Evolutionary conservation across 495 filamentous ascomycete genomes (phyloP).

Genomic region (Neurospora terricola): DNA sequence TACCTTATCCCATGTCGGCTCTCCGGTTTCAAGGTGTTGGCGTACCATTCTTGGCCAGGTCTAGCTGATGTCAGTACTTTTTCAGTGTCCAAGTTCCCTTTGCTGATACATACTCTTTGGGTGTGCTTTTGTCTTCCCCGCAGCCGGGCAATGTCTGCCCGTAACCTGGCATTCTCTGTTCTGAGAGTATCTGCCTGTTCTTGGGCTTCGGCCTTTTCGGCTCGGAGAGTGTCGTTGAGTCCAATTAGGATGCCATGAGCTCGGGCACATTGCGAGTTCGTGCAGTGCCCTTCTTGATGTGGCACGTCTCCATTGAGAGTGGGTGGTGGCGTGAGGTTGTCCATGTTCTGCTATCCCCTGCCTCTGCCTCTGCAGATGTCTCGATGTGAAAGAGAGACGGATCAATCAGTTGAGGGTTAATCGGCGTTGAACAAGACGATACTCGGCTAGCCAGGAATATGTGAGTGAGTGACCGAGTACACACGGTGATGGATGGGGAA

Average conservation of each 20-base stretch:
- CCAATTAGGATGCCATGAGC: not conserved
- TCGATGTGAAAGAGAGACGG: not conserved
- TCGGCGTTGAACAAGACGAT: not conserved
- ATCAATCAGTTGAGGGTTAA: not conserved
- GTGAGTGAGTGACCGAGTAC: not conserved
- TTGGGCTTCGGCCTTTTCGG: not conserved
- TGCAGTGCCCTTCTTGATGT: not conserved
- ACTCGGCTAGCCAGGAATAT: not conserved
- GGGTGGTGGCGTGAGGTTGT: not conserved
- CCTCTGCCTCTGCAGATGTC: not conserved
- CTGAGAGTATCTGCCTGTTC: not conserved
- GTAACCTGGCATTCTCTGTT: not conserved
- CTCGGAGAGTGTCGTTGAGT: not conserved
- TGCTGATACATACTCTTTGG: not conserved
- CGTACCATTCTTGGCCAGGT: slow-evolving; percentile 8
- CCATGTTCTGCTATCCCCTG: not conserved
- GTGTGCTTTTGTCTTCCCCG: not conserved
- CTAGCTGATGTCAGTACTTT: not conserved
- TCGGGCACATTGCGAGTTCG: not conserved
- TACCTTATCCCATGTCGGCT: not conserved
- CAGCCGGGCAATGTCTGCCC: not conserved
- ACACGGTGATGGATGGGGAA: not conserved
- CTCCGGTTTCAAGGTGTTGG: not conserved
- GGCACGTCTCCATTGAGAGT: not conserved
- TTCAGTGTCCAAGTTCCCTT: not conserved